These are phyloP conservation scores for Senna tora DNA, from an alignment of 306 rosid species.

Conservation along the genomic window DNA sequence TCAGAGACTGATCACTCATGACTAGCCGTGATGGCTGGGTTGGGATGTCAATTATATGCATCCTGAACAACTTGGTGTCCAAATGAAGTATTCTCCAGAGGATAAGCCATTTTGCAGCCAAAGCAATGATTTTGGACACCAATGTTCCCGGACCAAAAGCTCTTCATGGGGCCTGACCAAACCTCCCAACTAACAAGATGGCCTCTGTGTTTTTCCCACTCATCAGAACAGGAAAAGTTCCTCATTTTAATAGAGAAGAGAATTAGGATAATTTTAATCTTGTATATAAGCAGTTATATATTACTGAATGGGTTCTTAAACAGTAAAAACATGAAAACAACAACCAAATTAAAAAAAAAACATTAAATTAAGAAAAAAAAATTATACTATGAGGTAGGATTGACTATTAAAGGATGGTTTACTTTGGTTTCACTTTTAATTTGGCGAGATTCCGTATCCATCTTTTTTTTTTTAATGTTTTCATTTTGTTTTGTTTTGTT, in stretches of 20 bases:
- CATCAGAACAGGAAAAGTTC: neutral
- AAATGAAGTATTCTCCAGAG: neutral
- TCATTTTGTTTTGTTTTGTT: too few species aligned
- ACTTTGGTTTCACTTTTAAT: neutral
- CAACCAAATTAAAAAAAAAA: too few species aligned
- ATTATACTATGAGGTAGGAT: neutral
- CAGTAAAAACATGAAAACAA: neutral
- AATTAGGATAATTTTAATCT: neutral
- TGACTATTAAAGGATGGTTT: neutral
- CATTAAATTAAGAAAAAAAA: neutral
- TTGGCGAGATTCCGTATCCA: too few species aligned
- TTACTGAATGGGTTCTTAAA: neutral
- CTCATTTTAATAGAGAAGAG: neutral
- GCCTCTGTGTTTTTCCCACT: neutral
- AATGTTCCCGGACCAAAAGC: neutral
- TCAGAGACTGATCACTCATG: neutral
- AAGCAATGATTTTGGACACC: neutral
- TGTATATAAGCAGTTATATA: neutral
- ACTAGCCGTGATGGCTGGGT: neutral
- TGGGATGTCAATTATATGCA: neutral
- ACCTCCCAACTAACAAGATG: neutral
- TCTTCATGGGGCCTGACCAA: neutral
- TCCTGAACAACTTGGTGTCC: neutral
- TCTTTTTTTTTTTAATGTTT: too few species aligned
- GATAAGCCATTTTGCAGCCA: neutral